Evolutionary conservation across 192 early-diverging fungal species (phyloP).

Genomic region (Pilaira anomala): DNA sequence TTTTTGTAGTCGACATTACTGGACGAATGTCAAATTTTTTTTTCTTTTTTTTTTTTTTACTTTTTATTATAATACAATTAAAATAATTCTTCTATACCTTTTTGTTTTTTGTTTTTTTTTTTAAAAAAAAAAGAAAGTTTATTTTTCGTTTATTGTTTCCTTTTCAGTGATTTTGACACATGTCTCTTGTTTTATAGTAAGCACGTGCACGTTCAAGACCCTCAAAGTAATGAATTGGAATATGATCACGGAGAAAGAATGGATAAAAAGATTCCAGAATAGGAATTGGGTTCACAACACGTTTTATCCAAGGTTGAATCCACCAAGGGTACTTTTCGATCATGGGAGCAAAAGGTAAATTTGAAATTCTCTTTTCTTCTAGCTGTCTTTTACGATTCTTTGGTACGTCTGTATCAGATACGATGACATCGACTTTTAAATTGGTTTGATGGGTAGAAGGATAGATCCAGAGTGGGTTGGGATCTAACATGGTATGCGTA

Average conservation of each 20-base stretch:
- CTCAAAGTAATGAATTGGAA: slow-evolving; percentile 28
- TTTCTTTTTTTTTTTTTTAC: background rate
- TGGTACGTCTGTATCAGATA: background rate
- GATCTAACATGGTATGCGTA: background rate
- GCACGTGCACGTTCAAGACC: slow-evolving; percentile 12
- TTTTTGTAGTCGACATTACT: no score
- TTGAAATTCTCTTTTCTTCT: background rate
- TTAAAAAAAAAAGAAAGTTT: background rate
- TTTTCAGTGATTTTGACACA: slow-evolving; percentile 5
- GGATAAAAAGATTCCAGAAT: slow-evolving; percentile 25
- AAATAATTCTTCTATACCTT: background rate
- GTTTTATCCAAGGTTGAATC: background rate
- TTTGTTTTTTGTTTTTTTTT: slow-evolving; percentile 4
- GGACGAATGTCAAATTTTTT: background rate
- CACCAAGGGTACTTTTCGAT: background rate
- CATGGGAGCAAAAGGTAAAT: no score
- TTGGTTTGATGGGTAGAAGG: slow-evolving; percentile 26
- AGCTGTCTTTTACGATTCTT: background rate
- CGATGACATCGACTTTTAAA: slow-evolving; percentile 18
- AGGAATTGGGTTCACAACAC: slow-evolving; percentile 24
- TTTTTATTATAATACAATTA: background rate
- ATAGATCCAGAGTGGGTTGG: slow-evolving; percentile 14
- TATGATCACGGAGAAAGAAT: slow-evolving; percentile 30
- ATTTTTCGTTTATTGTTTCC: background rate
- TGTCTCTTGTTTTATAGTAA: slow-evolving; percentile 2